Base-by-base conservation (phyloP, 2,329 filamentous ascomycete genomes). In the Nigrospora sphaerica region DNA sequence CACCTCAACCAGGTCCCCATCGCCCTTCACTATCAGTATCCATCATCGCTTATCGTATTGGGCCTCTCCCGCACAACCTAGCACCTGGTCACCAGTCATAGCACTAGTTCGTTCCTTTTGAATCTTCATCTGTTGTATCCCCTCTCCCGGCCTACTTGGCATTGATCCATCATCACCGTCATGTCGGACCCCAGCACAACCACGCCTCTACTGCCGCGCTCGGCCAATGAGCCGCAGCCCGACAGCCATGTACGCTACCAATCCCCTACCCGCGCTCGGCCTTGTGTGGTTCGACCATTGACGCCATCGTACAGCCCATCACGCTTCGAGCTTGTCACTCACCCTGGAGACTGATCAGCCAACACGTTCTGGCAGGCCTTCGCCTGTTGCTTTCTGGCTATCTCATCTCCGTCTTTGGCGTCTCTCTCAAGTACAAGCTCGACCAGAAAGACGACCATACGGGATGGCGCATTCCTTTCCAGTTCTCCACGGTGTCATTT, bases 281-380 rank as follows among this genome's bases (percentile, higher is more conserved):
- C 5, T 11, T 32, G 18, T 31, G 9, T 7, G 4, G 10, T 28
- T 13, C 39, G 32, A 39, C 36, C 5, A 14, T 6, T 32, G 13
- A 33, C 38, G 7, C 18, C 12, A 28, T 11, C 6, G n/a, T 9
- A 36, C 39, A 78, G 74, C 71, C 74, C 28, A 70, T 75, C 13
- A 77, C 74, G 47, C 65, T 76, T 13, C 71, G 73, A 54, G 72
- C 68, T 40, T 72, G 70, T 36, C 75, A 77, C 50, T 78, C 75
- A 2, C 70, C 74, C 17, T 78, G 74, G 72, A 54, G 62, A 7
- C 64, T 55, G 44, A 68, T 78, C 41, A 67, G 66, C 23, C 74
- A 77, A 49, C 69, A 68, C 39, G 46, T 63, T 31, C 65, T 78
- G 40, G 66, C 74, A 42, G 59, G 63, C 46, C 53, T 76, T 17